Conservation (phyloP, 2,329 filamentous ascomycete genomes). For the Diaporthe batatas region DNA sequence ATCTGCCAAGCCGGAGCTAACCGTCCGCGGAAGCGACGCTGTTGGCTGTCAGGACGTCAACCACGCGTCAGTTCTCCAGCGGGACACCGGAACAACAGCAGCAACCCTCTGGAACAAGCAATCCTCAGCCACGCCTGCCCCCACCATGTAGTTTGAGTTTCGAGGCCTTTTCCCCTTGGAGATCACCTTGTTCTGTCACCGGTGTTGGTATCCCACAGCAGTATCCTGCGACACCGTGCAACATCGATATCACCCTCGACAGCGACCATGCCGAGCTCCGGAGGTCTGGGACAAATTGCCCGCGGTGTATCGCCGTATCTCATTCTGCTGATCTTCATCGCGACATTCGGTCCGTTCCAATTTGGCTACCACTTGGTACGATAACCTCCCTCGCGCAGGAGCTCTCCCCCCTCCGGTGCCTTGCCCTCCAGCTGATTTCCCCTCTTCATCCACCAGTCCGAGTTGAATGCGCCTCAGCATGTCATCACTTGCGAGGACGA, state of each 20-base stretch:
- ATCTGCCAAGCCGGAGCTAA: constrained; percentile 24
- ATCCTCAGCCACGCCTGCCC: constrained; percentile 8
- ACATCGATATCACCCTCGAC: background rate
- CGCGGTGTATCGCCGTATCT: constrained; percentile 79
- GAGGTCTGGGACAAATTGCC: constrained; percentile 55
- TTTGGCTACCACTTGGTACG: constrained; percentile 93
- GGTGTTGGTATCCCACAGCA: background rate
- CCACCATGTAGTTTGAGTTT: background rate
- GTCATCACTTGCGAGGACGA: constrained; percentile 85
- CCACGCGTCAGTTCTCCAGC: constrained; percentile 1
- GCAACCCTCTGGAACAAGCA: background rate
- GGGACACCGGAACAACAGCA: background rate
- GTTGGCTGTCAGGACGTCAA: background rate
- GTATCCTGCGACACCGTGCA: background rate
- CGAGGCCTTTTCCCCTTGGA: background rate
- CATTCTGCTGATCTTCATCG: constrained; percentile 79
- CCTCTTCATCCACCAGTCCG: constrained; percentile 70
- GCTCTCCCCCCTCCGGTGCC: constrained; percentile 79
- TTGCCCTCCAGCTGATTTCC: constrained; percentile 45
- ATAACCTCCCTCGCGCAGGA: constrained; percentile 71
- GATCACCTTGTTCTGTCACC: background rate
- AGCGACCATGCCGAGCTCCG: constrained; percentile 38
- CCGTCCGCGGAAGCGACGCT: background rate
- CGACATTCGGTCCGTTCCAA: constrained; percentile 89
- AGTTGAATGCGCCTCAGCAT: constrained; percentile 94